These are phyloP conservation scores for Ceratobasidium sp. DNA, from an alignment of 1,284 basidiomycete species.

Conservation along the genomic window DNA sequence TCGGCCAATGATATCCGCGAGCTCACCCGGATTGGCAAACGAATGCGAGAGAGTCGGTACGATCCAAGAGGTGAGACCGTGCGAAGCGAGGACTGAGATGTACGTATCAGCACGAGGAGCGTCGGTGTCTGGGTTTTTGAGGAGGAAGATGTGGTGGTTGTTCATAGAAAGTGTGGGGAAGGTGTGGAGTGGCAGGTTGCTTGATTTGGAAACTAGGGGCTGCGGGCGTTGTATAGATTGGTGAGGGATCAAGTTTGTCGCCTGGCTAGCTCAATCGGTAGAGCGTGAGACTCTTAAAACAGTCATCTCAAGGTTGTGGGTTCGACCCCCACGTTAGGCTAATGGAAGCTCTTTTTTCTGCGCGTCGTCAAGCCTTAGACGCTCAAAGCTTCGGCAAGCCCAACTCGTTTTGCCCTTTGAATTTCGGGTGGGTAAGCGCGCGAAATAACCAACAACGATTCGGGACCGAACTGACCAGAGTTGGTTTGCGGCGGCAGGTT, in stretches of 20 bases:
- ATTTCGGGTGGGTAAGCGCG: too few species aligned
- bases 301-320: conserved; percentile 41
- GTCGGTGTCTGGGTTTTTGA: conserved; percentile 45
- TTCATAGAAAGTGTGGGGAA: background rate
- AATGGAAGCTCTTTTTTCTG: conserved; percentile 19
- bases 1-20: conserved; percentile 56
- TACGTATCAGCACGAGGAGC: conserved; percentile 58
- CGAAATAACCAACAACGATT: too few species aligned
- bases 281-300: conserved; percentile 41
- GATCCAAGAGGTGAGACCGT: conserved; percentile 61
- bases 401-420: too few species aligned
- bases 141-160: conserved; percentile 44
- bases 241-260: background rate
- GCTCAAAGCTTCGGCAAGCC: background rate
- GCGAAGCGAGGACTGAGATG: conserved; percentile 55
- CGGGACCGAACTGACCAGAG: too few species aligned
- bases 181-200: background rate
- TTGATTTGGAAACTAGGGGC: background rate
- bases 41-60: conserved; percentile 71
- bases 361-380: too few species aligned
- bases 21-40: conserved; percentile 58
- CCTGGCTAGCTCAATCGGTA: conserved; percentile 42
- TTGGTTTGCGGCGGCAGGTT: too few species aligned
- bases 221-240: background rate
- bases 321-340: conserved; percentile 40